Conservation (phyloP, 1,139 yeast genomes). For the Fermentozyma sake region DNA sequence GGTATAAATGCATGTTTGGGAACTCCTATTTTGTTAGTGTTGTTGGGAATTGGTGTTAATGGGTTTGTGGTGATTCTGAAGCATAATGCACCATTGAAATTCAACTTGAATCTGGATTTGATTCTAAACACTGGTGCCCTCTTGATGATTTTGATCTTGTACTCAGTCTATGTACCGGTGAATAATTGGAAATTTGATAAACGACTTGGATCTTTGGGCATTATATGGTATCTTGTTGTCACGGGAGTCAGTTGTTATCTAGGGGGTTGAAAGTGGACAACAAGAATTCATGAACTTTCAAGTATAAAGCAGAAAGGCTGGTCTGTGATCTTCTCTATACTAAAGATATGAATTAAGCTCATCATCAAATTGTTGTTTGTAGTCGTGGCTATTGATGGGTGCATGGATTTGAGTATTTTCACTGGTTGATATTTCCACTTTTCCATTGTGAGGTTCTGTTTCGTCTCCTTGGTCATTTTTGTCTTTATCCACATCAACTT, state of each 20-base stretch:
- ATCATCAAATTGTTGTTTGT: slow-evolving; percentile 2
- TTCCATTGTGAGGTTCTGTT: neutral
- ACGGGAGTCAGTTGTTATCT: slow-evolving; percentile 8
- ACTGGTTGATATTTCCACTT: neutral
- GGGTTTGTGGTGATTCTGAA: slow-evolving; percentile 18
- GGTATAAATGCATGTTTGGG: slow-evolving; percentile 43
- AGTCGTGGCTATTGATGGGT: slow-evolving; percentile 1
- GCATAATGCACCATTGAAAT: slow-evolving; percentile 16
- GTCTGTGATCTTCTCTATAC: neutral
- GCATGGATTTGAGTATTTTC: too few relatives aligned
- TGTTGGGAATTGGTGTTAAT: slow-evolving; percentile 39
- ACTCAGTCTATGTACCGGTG: slow-evolving; percentile 26
- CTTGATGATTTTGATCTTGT: slow-evolving; percentile 19
- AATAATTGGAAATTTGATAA: slow-evolving; percentile 34
- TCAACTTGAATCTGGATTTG: slow-evolving; percentile 22
- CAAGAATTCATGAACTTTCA: too few relatives aligned
- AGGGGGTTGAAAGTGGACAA: too few relatives aligned
- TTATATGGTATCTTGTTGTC: slow-evolving; percentile 9
- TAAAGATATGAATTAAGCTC: slow-evolving; percentile 1
- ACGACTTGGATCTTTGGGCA: slow-evolving; percentile 20
- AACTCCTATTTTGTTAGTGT: slow-evolving; percentile 34
- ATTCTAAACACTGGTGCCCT: slow-evolving; percentile 24
- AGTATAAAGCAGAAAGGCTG: too few relatives aligned
- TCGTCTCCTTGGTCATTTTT: too few relatives aligned
- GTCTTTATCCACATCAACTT: too few relatives aligned